Conservation (phyloP, 2,329 filamentous ascomycete species). For the Epichloe gansuensis region DNA sequence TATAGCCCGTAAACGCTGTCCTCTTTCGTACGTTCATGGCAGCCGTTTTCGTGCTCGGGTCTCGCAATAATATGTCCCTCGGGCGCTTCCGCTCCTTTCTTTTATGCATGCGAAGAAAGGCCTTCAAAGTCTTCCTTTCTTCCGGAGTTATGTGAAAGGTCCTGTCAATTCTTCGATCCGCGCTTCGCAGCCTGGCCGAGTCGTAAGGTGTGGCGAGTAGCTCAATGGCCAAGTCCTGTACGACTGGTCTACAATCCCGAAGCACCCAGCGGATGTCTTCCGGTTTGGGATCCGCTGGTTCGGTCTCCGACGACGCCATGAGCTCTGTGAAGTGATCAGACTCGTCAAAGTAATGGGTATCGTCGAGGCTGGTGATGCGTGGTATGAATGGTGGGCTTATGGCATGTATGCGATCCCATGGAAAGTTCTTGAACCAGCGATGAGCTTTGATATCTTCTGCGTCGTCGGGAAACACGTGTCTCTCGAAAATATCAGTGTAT, state of each 20-base stretch:
- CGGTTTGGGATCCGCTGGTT: conserved; percentile 16
- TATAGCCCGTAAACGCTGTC: conserved; percentile 81
- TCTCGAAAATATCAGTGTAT: conserved; percentile 18
- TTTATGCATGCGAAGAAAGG: conserved; percentile 39
- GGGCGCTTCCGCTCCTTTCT: conserved; percentile 63
- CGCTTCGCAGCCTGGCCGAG: conserved; percentile 31
- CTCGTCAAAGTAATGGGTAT: conserved; percentile 85
- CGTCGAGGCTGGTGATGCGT: conserved; percentile 50
- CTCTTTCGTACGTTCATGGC: conserved; percentile 73
- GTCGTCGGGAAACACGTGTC: conserved; percentile 70
- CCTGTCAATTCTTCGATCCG: conserved; percentile 35
- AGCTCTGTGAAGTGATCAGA: conserved; percentile 58
- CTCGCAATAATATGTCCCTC: conserved; percentile 73
- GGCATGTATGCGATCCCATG: conserved; percentile 63
- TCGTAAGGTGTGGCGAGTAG: conserved; percentile 37
- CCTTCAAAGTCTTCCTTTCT: conserved; percentile 31
- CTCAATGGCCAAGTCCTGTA: conserved; percentile 31
- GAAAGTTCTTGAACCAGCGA: conserved; percentile 68
- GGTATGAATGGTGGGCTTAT: conserved; percentile 70
- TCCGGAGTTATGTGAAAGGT: conserved; percentile 19
- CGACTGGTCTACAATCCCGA: conserved; percentile 23
- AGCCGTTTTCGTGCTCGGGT: conserved; percentile 48
- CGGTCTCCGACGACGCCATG: conserved; percentile 33
- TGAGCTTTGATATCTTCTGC: conserved; percentile 84
- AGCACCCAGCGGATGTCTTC: conserved; percentile 22